These are phyloP conservation scores for Clarireedia paspali DNA, from an alignment of 2,329 filamentous ascomycete genomes.

Conservation along the genomic window DNA sequence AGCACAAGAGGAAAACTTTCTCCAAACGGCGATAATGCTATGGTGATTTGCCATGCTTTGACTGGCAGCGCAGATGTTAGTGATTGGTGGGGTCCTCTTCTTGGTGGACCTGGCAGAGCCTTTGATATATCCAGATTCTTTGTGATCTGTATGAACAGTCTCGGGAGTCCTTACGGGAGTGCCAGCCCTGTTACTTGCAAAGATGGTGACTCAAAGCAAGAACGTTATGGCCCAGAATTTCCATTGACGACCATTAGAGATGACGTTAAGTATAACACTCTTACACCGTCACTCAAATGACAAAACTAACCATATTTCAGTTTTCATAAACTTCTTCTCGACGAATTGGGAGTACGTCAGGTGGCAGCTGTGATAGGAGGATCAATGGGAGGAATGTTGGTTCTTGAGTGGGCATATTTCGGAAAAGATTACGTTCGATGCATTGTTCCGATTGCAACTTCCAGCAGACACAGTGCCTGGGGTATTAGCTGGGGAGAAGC, in stretches of 20 bases:
- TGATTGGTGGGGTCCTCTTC: conserved; percentile 82
- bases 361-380: conserved; percentile 75
- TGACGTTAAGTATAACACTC: conserved; percentile 70
- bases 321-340: conserved; percentile 71
- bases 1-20: conserved; percentile 57
- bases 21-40: conserved; percentile 53
- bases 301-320: conserved; percentile 34
- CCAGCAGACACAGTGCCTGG: conserved; percentile 79
- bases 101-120: conserved; percentile 68
- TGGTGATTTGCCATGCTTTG: conserved; percentile 76
- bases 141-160: conserved; percentile 76
- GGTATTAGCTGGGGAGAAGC: conserved; percentile 88
- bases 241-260: conserved; percentile 91
- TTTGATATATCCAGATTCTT: conserved; percentile 82
- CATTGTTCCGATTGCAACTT: conserved; percentile 79
- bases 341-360: conserved; percentile 72
- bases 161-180: conserved; percentile 79
- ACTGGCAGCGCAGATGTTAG: conserved; percentile 78
- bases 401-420: conserved; percentile 87
- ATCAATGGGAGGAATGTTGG: conserved; percentile 83
- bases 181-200: conserved; percentile 86
- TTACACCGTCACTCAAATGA: conserved; percentile 10
- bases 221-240: conserved; percentile 88
- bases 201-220: conserved; percentile 67
- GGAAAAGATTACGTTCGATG: conserved; percentile 77